Evolutionary conservation across 2,329 filamentous ascomycete species (phyloP).

Genomic region (Penicillium fuscoglaucum): DNA sequence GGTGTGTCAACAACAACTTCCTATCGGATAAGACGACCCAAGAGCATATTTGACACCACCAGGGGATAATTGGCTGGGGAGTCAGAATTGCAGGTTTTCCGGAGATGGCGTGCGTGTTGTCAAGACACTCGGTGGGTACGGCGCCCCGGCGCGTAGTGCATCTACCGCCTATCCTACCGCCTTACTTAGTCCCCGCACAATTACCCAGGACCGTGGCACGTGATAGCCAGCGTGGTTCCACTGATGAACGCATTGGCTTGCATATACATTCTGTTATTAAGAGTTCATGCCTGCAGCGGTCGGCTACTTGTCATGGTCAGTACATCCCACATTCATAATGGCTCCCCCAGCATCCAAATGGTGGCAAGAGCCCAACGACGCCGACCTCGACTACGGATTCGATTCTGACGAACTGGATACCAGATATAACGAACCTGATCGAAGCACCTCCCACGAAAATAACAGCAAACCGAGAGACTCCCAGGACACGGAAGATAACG

Average conservation of each 20-base stretch:
- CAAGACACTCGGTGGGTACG: not conserved
- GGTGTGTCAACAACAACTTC: not conserved
- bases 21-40: conserved; percentile 10
- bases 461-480: conserved; percentile 2
- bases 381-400: conserved; percentile 29
- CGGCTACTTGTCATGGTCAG: conserved; percentile 14
- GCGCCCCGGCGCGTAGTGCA: not conserved
- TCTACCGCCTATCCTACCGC: not conserved
- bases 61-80: not conserved
- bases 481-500: conserved; percentile 6
- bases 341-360: conserved; percentile 15
- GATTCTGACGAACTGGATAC: conserved; percentile 28
- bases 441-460: conserved; percentile 9
- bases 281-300: conserved; percentile 8
- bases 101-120: not conserved
- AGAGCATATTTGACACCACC: not conserved
- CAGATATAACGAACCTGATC: conserved; percentile 23
- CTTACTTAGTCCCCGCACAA: not conserved
- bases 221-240: conserved; percentile 24
- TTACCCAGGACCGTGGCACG: conserved; percentile 15
- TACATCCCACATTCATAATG: conserved; percentile 12
- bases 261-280: conserved; percentile 19
- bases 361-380: conserved; percentile 22
- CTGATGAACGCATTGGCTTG: conserved; percentile 24
- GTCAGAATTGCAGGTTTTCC: not conserved